phyloP scores from a whole-genome alignment of 2,329 filamentous ascomycete genomes.

The Kalaharituber pfeilii region DNA sequence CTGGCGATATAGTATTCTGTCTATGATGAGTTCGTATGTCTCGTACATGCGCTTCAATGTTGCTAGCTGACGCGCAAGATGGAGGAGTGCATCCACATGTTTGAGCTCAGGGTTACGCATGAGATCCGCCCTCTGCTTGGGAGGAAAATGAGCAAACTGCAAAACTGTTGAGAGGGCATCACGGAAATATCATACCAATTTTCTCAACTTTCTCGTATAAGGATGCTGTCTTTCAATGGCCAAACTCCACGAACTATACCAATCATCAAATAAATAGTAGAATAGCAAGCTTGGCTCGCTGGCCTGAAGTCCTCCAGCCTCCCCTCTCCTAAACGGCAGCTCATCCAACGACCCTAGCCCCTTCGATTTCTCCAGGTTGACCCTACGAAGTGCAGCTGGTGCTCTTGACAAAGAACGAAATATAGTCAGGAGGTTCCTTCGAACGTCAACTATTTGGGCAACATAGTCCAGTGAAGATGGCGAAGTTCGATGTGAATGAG shows the following conservation, averaged over 20 bases:
- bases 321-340: constrained; percentile 22
- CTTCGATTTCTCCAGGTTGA: constrained; percentile 31
- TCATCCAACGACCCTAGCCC: constrained; percentile 27
- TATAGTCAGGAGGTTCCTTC: constrained; percentile 20
- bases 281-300: constrained; percentile 46
- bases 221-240: constrained; percentile 40
- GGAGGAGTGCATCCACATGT: constrained; percentile 37
- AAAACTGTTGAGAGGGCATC: not conserved
- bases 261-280: constrained; percentile 52
- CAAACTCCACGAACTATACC: constrained; percentile 44
- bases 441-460: constrained; percentile 20
- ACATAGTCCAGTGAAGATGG: not conserved
- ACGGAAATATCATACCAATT: constrained; percentile 29
- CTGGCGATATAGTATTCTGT: constrained; percentile 39
- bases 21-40: constrained; percentile 44
- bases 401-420: constrained; percentile 21
- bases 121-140: not conserved
- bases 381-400: constrained; percentile 28
- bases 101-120: constrained; percentile 30
- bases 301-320: constrained; percentile 19
- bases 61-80: constrained; percentile 42
- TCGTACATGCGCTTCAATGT: constrained; percentile 46
- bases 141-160: constrained; percentile 1
- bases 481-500: not conserved
- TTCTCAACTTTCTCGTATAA: constrained; percentile 34